Base-by-base conservation (phyloP, 108 stramenopile species). In the Nitzschia putrida region DNA sequence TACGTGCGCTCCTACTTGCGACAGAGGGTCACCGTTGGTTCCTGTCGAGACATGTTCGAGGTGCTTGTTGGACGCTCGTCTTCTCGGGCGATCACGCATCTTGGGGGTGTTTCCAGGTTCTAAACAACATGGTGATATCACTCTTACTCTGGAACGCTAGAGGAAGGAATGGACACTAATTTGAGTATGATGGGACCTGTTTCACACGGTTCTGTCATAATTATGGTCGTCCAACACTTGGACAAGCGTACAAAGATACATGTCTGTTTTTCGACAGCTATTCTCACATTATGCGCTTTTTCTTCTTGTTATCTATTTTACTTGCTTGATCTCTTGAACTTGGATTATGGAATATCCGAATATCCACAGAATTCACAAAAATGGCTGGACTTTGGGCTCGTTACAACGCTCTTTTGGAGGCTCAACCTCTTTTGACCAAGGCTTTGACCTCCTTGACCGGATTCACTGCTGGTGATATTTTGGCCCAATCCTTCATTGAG, bases 401-500 rank as follows among this genome's bases (percentile, higher is more conserved):
- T 70, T 95, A 95, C 91, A 95, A 95, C 68, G 75, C 80, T 22
- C 69, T 92, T 73, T 81, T 95, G 66, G 91, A 88, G 71, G 86
- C 91, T 25, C 88, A 91, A 78, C 94, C 90, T 20, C 81, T 93
- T 58, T 73, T 90, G 53, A 87, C 86, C 61, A 93, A 93, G 80
- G 87, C 87, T 44, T 65, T 88, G 60, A 93, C 92, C 55, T 93
- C 92, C 44, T 71, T 95, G 45, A 90, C 85, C 23, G 94, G 94
- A 49, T 95, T 95, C 87, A 88, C 91, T 49, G 79, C 76, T 37
- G 94, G 97, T 49, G 97, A 97, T 72, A 76, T 95, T 53, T 83
- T 97, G 53, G 97, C 97, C 8, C 97, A 97, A 71, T 84, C 81
- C 45, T 95, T 95, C 66, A 73, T 97, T 38, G 90, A 95, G 58